Evolutionary conservation across 345 rosid species (phyloP).

Genomic region (Pistacia vera): DNA sequence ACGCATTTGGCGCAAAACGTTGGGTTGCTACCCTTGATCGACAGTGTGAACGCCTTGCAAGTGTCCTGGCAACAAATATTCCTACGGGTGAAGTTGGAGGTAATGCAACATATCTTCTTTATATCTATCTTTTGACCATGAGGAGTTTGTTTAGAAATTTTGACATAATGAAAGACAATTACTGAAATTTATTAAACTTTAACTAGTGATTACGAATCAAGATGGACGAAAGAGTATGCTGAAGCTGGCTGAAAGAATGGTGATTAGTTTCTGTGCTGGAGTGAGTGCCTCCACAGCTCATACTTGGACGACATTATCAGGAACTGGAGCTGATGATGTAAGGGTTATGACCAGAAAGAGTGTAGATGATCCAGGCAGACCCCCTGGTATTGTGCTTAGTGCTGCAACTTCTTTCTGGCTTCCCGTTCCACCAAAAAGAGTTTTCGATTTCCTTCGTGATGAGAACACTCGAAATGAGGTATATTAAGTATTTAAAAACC

Average conservation of each 20-base stretch:
- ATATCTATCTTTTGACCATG: background rate
- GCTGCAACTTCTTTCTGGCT: constrained; percentile 97
- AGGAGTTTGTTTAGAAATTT: background rate
- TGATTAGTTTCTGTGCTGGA: constrained; percentile 71
- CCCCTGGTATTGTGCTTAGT: constrained; percentile 77
- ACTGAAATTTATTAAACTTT: background rate
- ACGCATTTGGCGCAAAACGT: constrained; percentile 86
- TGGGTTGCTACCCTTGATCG: constrained; percentile 86
- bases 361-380: constrained; percentile 79
- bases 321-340: constrained; percentile 70
- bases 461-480: constrained; percentile 76
- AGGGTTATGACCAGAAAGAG: constrained; percentile 83
- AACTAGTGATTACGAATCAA: constrained; percentile 58
- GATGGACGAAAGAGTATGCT: constrained; percentile 76
- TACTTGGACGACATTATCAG: constrained; percentile 66
- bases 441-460: constrained; percentile 85
- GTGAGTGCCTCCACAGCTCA: constrained; percentile 74
- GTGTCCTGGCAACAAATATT: constrained; percentile 59
- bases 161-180: background rate
- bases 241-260: constrained; percentile 84
- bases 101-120: constrained; percentile 16
- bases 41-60: constrained; percentile 79
- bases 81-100: constrained; percentile 60
- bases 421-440: constrained; percentile 62
- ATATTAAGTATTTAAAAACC: background rate